Base-by-base conservation (phyloP, 371 early-diverging fungal genomes). In the Syncephalastrum contaminatum region DNA sequence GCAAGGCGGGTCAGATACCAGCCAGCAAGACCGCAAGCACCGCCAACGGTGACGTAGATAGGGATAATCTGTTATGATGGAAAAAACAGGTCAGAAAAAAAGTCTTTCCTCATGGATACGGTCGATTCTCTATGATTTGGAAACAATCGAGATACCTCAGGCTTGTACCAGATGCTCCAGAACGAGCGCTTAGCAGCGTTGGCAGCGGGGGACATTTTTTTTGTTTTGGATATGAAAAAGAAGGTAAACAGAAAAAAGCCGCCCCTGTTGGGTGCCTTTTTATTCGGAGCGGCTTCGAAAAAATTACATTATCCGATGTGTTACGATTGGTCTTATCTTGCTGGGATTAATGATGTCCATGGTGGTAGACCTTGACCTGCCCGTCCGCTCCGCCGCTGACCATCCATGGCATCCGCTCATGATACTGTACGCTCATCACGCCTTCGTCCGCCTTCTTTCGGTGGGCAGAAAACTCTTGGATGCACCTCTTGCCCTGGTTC, bases 361-460 rank as follows among this genome's bases (percentile, higher is more conserved):
- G 75, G 47, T 78, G 72, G 51, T 84, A 86, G 40, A 86, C 59
- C 58, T 89, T 89, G 15, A 86, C 75, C 22, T 83, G 75, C 27
- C 81, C 80, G 62, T 93, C 94, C 3, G 92, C 91, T 12, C 94
- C 94, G 48, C 86, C 88, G 41, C 85, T 84, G 5, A 88, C 86
- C 69, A 93, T 59, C 69, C 86, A 82, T n/a, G 80, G 82, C 36
- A 76, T 63, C 16, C 77, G 62, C 13, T 73, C 81, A 59, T 91
- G 91, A 66, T 82, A 91, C 46, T 81, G 75, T 8, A 83, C 84
- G 30, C 69, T 66, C 60, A 88, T 78, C 2, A 95, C 88, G 22
- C 90, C 91, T 67, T 93, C 92, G 60, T 89, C 87, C 24, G 83
- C 81, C 67, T 91, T 90, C 56, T 77, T 75, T 19, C 91, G 69